Percentiles rank a stretch among this genome's conserved stretches.
Evolutionary conservation across 805 yeast genomes (phyloP).

Genomic region (Cephaloascus fragrans): DNA sequence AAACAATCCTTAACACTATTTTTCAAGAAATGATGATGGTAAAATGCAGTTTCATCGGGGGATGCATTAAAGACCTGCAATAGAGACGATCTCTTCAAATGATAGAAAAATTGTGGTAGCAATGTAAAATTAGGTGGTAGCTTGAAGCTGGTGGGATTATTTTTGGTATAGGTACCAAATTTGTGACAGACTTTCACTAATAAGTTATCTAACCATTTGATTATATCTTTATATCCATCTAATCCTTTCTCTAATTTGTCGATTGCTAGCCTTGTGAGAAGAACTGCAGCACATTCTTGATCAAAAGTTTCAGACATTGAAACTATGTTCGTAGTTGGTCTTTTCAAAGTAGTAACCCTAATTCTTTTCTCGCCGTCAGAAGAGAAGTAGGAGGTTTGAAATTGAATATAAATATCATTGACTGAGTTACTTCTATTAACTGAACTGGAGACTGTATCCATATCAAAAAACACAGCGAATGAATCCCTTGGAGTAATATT

Average conservation of each 20-base stretch:
- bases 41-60: slow-evolving; percentile 35
- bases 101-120: slow-evolving; percentile 21
- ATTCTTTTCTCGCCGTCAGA: slow-evolving; percentile 8
- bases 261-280: slow-evolving; percentile 21
- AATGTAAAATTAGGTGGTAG: slow-evolving; percentile 8
- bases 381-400: slow-evolving; percentile 13
- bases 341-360: slow-evolving; percentile 19
- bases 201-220: slow-evolving; percentile 15
- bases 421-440: slow-evolving; percentile 3
- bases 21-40: slow-evolving; percentile 21
- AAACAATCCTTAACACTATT: slow-evolving; percentile 10
- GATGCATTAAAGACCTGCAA: slow-evolving; percentile 27
- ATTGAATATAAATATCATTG: slow-evolving; percentile 17
- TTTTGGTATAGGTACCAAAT: slow-evolving; percentile 15
- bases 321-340: slow-evolving; percentile 14
- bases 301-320: slow-evolving; percentile 20
- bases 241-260: slow-evolving; percentile 26
- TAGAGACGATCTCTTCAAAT: slow-evolving; percentile 24
- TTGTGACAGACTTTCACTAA: slow-evolving; percentile 15
- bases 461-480: slow-evolving; percentile 21
- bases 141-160: slow-evolving; percentile 1
- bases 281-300: slow-evolving; percentile 17
- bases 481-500: slow-evolving; percentile 11
- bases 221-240: slow-evolving; percentile 17
- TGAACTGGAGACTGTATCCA: slow-evolving; percentile 17